A percentile compares a stretch with the other conserved stretches of the same genome.
phyloP scores from a whole-genome alignment of 2,329 filamentous ascomycete species.

The Arthrobotrys musiformis region DNA sequence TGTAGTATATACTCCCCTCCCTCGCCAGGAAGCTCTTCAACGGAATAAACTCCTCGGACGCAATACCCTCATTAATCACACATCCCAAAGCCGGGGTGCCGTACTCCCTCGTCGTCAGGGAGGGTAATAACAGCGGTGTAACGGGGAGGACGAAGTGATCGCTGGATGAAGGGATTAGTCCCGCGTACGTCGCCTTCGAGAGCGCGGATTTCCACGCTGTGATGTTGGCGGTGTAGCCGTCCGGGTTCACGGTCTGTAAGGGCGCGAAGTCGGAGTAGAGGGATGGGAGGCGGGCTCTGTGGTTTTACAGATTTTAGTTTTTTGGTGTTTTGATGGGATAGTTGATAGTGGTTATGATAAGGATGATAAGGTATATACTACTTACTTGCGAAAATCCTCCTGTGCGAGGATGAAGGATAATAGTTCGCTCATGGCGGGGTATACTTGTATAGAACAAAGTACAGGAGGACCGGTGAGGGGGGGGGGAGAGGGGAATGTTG shows the following conservation, averaged over 20 bases:
- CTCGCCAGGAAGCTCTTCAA: constrained; percentile 73
- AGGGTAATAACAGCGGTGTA: constrained; percentile 74
- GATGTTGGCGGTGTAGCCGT: constrained; percentile 84
- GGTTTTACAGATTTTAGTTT: constrained; percentile 57
- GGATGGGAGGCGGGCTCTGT: constrained; percentile 79
- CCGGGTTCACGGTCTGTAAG: constrained; percentile 80
- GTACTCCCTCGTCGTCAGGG: constrained; percentile 79
- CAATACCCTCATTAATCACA: constrained; percentile 80
- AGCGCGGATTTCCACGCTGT: constrained; percentile 81
- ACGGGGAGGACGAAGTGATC: constrained; percentile 69
- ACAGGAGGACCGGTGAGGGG: too few species aligned
- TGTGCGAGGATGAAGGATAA: constrained; percentile 64
- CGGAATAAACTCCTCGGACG: constrained; percentile 75
- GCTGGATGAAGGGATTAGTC: constrained; percentile 63
- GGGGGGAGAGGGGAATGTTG: background rate
- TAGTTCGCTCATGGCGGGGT: constrained; percentile 55
- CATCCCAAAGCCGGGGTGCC: constrained; percentile 82
- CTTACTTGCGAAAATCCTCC: constrained; percentile 64
- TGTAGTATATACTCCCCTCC: constrained; percentile 77
- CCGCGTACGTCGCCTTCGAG: constrained; percentile 71
- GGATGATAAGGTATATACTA: constrained; percentile 58
- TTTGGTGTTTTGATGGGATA: background rate
- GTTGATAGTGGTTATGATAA: background rate
- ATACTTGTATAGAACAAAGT: background rate
- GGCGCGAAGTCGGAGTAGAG: constrained; percentile 87